Conservation (phyloP, 202 grass and related monocot species). For the Hordeum pubiflorum region DNA sequence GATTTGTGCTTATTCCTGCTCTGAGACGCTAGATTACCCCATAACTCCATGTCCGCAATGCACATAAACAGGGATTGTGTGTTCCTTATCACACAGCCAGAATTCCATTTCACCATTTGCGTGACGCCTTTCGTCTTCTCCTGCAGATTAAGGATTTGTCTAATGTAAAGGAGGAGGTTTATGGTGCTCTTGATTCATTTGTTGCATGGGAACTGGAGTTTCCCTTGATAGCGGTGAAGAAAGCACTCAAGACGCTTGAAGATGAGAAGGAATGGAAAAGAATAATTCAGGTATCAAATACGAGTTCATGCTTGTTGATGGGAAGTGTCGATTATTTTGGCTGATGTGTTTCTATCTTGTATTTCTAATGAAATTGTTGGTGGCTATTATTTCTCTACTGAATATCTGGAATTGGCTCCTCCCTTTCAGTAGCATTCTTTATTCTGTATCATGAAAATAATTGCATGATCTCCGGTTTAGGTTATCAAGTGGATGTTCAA, state of each 20-base stretch:
- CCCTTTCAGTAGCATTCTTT: background rate
- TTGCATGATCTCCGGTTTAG: slow-evolving; percentile 31
- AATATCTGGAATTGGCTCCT: background rate
- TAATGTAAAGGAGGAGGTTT: slow-evolving; percentile 96
- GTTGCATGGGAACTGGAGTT: slow-evolving; percentile 98
- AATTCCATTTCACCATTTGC: background rate
- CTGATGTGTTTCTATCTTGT: background rate
- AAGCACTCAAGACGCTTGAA: slow-evolving; percentile 79
- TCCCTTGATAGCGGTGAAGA: slow-evolving; percentile 93
- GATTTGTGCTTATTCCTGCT: background rate
- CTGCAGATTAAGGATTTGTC: slow-evolving; percentile 81
- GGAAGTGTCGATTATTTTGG: background rate
- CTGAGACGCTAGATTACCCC: background rate
- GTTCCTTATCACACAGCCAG: background rate
- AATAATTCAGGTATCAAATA: slow-evolving; percentile 71
- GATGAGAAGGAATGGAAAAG: slow-evolving; percentile 93
- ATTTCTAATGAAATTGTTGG: background rate
- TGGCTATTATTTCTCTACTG: background rate
- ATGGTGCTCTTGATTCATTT: slow-evolving; percentile 92
- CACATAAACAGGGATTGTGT: background rate
- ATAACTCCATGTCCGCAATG: background rate
- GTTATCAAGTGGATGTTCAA: slow-evolving; percentile 99
- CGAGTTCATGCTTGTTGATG: background rate
- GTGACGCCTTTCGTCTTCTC: background rate
- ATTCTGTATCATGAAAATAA: background rate